Percentiles rank a stretch among this genome's conserved stretches.
phyloP scores from a whole-genome alignment of 345 rosid species.

The Rubroshorea leprosula region DNA sequence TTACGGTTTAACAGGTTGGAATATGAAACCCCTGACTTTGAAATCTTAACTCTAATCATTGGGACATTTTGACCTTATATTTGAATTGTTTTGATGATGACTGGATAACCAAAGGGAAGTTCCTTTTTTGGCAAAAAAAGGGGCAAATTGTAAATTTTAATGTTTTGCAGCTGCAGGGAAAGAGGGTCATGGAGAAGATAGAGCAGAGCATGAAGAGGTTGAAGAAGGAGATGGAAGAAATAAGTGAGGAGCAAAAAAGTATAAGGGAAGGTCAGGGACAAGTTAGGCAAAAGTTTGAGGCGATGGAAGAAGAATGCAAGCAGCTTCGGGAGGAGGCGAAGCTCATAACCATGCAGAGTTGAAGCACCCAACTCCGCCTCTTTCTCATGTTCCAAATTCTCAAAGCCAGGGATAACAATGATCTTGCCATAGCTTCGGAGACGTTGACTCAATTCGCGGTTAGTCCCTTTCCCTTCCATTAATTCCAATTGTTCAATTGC shows the following conservation, averaged over 20 bases:
- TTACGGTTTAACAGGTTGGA: too few species aligned
- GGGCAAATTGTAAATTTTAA: too few species aligned
- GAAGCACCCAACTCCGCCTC: background rate
- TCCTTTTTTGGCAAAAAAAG: too few species aligned
- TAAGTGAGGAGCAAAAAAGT: background rate
- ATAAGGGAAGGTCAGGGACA: background rate
- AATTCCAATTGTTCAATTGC: too few species aligned
- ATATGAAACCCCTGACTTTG: too few species aligned
- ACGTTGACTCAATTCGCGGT: background rate
- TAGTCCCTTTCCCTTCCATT: background rate
- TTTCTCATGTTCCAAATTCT: background rate
- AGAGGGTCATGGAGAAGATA: background rate
- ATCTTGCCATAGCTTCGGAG: background rate
- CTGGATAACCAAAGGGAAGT: too few species aligned
- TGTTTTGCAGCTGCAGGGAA: too few species aligned
- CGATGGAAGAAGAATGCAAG: background rate
- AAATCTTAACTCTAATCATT: too few species aligned
- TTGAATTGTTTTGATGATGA: too few species aligned
- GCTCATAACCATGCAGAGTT: background rate
- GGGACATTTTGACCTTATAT: too few species aligned
- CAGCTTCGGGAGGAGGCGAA: background rate
- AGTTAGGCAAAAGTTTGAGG: background rate
- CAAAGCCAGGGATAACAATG: background rate
- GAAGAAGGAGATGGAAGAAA: background rate
- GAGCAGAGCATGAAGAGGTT: background rate